phyloP scores from a whole-genome alignment of 805 yeast species.

The Metschnikowia kunwiensis region DNA sequence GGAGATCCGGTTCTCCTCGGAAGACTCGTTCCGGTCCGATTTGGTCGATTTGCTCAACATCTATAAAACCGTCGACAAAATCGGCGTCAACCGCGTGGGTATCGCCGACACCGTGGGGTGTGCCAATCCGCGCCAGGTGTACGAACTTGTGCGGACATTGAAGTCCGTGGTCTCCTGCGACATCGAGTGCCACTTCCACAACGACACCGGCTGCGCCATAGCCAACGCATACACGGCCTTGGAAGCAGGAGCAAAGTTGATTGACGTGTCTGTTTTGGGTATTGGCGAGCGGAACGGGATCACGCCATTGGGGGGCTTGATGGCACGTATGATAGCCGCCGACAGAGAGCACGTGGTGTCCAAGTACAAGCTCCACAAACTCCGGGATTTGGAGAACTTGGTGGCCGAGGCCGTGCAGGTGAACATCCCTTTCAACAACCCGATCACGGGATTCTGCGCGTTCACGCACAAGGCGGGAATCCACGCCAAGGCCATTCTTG shows the following conservation, averaged over 20 bases:
- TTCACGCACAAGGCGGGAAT: constrained; percentile 99
- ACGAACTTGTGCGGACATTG: constrained; percentile 91
- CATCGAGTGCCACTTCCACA: constrained; percentile 98
- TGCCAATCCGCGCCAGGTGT: constrained; percentile 98
- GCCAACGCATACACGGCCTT: constrained; percentile 98
- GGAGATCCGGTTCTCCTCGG: constrained; percentile 94
- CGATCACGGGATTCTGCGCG: constrained; percentile 99
- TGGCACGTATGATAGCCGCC: constrained; percentile 99
- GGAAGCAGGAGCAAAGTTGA: constrained; percentile 94
- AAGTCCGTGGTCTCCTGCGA: constrained; percentile 93
- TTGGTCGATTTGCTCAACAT: constrained; percentile 92
- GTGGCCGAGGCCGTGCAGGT: constrained; percentile 98
- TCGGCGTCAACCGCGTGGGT: constrained; percentile 98
- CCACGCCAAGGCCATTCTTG: constrained; percentile 97
- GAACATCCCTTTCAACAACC: constrained; percentile 96
- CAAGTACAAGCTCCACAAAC: constrained; percentile 92
- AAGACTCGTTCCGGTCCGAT: constrained; percentile 96
- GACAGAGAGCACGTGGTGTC: constrained; percentile 93
- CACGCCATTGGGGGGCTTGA: constrained; percentile 94
- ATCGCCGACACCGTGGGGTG: constrained; percentile 99
- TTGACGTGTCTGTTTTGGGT: constrained; percentile 94
- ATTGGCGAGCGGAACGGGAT: constrained; percentile 99
- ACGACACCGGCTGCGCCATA: constrained; percentile 98
- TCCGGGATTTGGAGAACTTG: constrained; percentile 90
- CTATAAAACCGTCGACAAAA: constrained; percentile 93